phyloP scores from a whole-genome alignment of 192 early-diverging fungal genomes.

The Mortierella claussenii region DNA sequence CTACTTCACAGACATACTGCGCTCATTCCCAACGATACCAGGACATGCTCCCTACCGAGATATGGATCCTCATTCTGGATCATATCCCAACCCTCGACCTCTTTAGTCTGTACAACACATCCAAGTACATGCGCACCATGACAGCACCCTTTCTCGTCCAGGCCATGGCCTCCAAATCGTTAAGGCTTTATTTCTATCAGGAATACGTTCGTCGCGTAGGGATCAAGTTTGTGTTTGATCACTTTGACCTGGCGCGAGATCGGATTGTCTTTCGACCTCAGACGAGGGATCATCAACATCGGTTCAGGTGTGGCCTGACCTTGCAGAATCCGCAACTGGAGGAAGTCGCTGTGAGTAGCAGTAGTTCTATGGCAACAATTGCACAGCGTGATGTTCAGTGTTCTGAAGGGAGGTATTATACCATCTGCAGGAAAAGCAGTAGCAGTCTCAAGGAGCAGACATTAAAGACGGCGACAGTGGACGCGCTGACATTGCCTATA shows the following conservation, averaged over 20 bases:
- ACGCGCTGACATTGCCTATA: background rate
- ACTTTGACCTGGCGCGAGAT: constrained; percentile 38
- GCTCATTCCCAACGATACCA: constrained; percentile 6
- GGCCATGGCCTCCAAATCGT: constrained; percentile 28
- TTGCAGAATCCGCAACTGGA: constrained; percentile 44
- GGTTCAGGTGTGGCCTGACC: constrained; percentile 29
- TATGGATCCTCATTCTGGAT: constrained; percentile 23
- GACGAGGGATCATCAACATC: constrained; percentile 18
- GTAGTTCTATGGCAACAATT: background rate
- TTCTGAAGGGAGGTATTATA: constrained; percentile 9
- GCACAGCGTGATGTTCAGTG: constrained; percentile 1
- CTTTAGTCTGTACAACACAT: constrained; percentile 44
- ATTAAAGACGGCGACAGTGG: background rate
- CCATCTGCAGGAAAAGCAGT: background rate
- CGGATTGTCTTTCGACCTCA: constrained; percentile 30
- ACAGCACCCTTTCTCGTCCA: constrained; percentile 16
- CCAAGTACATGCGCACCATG: constrained; percentile 27
- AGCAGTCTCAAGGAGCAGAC: background rate
- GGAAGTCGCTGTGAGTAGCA: constrained; percentile 17
- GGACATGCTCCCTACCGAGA: constrained; percentile 28
- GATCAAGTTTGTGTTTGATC: constrained; percentile 40
- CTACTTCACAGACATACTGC: too few species aligned
- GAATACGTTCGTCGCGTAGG: constrained; percentile 43
- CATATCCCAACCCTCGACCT: constrained; percentile 21
- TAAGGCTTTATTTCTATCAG: constrained; percentile 39